Base-by-base conservation (phyloP, 2,329 filamentous ascomycete genomes). In the Sordariomycetes sp. region DNA sequence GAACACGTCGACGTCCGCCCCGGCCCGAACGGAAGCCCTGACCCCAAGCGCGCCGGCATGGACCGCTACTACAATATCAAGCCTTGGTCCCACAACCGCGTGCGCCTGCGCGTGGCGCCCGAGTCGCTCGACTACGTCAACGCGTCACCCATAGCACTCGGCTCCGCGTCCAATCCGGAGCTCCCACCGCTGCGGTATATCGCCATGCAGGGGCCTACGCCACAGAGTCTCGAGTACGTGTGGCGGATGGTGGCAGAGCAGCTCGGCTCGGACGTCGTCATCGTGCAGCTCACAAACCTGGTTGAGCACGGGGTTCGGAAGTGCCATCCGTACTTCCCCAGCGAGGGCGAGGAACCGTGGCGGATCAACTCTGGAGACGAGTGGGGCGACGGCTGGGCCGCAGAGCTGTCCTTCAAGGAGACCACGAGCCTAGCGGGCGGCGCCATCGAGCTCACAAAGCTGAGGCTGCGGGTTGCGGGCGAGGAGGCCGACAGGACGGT, bases 241-340 rank as follows among this genome's bases (percentile, higher is more conserved):
- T 99, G 92, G 89, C 89, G 94, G 66, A 99, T 99, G 94, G 77
- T 96, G 39, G 88, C 89, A 68, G 85, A 95, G 65, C 89, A 95
- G 69, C 70, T 79, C 55, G 66, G 73, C 28, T 83, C 85, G 52
- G 82, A 86, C 2, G 90, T 84, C 1, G 89, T 97, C 58, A 86
- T 97, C 56, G 85, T 97, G 58, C 96, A 97, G 89, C 81, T 99
- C 61, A 99, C 92, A 2, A 89, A 90, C 67, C 92, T 90, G 28
- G 79, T 88, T 66, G 92, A 97, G 70, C 77, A 80, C 35, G 79
- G 81, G 59, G 75, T 81, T 64, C 83, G 95, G 69, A 96, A 96
- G 70, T 97, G 92, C 70, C 89, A 81, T 62, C 88, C 86, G 52
- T 99, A 99, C 70, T 96, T 91, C 62, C 91, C 91, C 0, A 69